Evolutionary conservation across 345 rosid species (phyloP), one percentile per base, ranked within the genome.

Genomic region (Acer negundo): DNA sequence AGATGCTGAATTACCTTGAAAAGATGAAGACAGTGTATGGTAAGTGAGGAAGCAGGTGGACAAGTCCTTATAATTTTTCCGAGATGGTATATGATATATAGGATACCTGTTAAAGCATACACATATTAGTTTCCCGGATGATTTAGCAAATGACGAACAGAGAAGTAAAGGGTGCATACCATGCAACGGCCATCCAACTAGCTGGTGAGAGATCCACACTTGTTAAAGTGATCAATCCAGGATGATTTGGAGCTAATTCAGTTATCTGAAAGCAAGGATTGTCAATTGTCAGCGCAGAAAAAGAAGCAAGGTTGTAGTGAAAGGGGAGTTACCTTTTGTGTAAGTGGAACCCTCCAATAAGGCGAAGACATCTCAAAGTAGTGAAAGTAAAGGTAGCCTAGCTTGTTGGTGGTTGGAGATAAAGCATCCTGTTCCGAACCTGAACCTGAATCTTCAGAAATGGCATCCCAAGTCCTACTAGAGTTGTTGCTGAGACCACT

Each of bases 121-220:
- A 58, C 15, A 13, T 15, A 24, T 61, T 20, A 55, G 26, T 28
- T 71, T 23, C 38, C 9, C 24, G 15, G 13, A 53, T 2, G 17
- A 7, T 2, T 53, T 53, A 7, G 44, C 3, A 28, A 53, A 62
- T 44, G 46, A 42, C 10, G 8, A 75, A 5, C 31, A 65, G 49
- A 49, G 20, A 11, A 55, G 35, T 2, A 10, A 64, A 38, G 44
- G 51, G 40, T 35, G 26, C 84, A 84, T 82, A 93, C 98, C 98
- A 94, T 58, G 98, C 93, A 74, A 94, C 91, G n/a, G 95, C 87
- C 92, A 94, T 89, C 98, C 98, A 94, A 83, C 97, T 92, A 17
- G 97, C 97, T 0, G 98, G 95, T 13, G 92, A 92, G 80, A 94
- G 86, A 82, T 94, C 91, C 75, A 91, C 84, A 66, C 89, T 93